Percentiles rank a stretch among this genome's conserved stretches.
phyloP scores from a whole-genome alignment of 2,329 filamentous ascomycete species.

The Acrodontium crateriforme region DNA sequence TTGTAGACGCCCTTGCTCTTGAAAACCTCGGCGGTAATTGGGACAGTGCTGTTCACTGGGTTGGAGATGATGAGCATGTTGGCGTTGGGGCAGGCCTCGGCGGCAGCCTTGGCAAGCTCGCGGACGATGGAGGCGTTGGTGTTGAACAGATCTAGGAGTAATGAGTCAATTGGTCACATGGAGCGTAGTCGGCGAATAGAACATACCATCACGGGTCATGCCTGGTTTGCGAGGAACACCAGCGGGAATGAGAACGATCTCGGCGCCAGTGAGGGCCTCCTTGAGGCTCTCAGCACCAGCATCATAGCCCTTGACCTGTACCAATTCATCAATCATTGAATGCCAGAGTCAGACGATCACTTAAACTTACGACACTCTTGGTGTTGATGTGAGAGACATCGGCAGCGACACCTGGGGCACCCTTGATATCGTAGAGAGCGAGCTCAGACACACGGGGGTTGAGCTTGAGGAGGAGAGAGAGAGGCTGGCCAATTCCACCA shows the following conservation, averaged over 20 bases:
- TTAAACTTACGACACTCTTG: constrained; percentile 54
- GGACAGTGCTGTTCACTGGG: constrained; percentile 98
- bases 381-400: constrained; percentile 99
- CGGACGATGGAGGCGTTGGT: constrained; percentile 99
- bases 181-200: not conserved
- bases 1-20: constrained; percentile 94
- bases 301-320: constrained; percentile 71
- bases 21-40: constrained; percentile 94
- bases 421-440: constrained; percentile 93
- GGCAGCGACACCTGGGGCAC: constrained; percentile 90
- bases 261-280: constrained; percentile 67
- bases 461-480: constrained; percentile 96
- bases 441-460: constrained; percentile 91
- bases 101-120: constrained; percentile 89
- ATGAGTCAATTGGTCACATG: not conserved
- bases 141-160: constrained; percentile 77
- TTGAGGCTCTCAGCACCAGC: constrained; percentile 55
- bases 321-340: not conserved
- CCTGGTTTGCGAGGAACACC: constrained; percentile 98
- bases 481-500: constrained; percentile 95
- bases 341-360: not conserved
- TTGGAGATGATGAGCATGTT: constrained; percentile 97
- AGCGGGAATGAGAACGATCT: constrained; percentile 94
- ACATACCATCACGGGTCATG: constrained; percentile 86
- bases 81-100: constrained; percentile 76